phyloP scores from a whole-genome alignment of 306 rosid genomes.

The Fagus crenata region DNA sequence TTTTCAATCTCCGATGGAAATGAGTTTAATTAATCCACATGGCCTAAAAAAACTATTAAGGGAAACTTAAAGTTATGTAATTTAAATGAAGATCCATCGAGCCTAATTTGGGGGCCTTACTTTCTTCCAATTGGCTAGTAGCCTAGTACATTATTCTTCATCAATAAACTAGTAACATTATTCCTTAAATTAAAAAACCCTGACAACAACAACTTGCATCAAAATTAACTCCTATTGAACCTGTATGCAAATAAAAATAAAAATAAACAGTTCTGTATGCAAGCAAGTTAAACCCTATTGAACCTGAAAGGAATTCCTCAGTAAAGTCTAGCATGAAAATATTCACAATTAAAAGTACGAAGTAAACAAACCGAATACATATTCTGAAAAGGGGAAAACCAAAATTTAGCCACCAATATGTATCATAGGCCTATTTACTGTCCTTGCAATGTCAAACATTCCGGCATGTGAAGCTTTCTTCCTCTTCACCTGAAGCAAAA shows the following conservation, averaged over 20 bases:
- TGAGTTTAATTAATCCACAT: too few species aligned
- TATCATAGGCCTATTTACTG: conserved; percentile 93
- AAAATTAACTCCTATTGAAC: too few species aligned
- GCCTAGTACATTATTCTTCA: too few species aligned
- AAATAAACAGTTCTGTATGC: neutral
- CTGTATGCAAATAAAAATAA: neutral
- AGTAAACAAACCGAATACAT: neutral
- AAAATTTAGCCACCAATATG: conserved; percentile 88
- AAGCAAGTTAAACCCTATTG: neutral
- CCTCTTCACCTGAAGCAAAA: conserved; percentile 69
- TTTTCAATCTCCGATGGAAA: too few species aligned
- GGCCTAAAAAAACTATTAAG: too few species aligned
- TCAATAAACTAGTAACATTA: too few species aligned
- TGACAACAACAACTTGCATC: too few species aligned
- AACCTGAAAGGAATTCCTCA: neutral
- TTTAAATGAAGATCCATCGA: too few species aligned
- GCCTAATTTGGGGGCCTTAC: too few species aligned
- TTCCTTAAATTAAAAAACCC: too few species aligned
- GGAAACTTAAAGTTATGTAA: too few species aligned
- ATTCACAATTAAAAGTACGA: neutral
- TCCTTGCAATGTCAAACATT: conserved; percentile 88
- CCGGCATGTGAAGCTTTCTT: conserved; percentile 97
- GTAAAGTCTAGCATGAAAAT: neutral
- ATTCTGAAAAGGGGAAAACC: neutral
- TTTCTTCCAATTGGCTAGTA: too few species aligned